Evolutionary conservation across 495 filamentous ascomycete genomes (phyloP).

Genomic region (Amphirosellinia nigrospora): DNA sequence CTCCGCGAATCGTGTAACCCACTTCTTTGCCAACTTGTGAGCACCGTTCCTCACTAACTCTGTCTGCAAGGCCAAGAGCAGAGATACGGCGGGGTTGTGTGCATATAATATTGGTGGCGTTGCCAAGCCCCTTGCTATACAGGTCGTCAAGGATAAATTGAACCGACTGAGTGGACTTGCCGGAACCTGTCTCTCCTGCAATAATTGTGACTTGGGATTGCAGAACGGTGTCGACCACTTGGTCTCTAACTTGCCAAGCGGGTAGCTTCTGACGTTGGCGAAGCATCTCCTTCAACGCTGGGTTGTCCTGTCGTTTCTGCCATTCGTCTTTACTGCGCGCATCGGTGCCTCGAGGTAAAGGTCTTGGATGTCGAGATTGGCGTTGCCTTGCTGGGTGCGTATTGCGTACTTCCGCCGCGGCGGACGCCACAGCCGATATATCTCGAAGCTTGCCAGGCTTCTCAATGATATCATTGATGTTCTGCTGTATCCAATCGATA

Average conservation of each 20-base stretch:
- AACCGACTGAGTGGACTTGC: slow-evolving; percentile 96
- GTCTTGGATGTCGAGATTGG: slow-evolving; percentile 57
- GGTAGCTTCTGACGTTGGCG: slow-evolving; percentile 73
- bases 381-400: slow-evolving; percentile 37
- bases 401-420: slow-evolving; percentile 56
- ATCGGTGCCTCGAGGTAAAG: slow-evolving; percentile 54
- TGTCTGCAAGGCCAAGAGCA: slow-evolving; percentile 89
- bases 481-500: slow-evolving; percentile 85
- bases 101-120: slow-evolving; percentile 87
- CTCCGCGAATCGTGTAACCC: slow-evolving; percentile 93
- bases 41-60: slow-evolving; percentile 92
- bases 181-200: slow-evolving; percentile 93
- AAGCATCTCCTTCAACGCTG: slow-evolving; percentile 73
- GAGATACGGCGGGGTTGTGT: slow-evolving; percentile 96
- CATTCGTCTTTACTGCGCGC: slow-evolving; percentile 52
- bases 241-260: slow-evolving; percentile 82
- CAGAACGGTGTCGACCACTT: slow-evolving; percentile 74
- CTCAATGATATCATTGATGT: slow-evolving; percentile 76
- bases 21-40: slow-evolving; percentile 83
- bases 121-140: slow-evolving; percentile 75
- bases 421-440: slow-evolving; percentile 72
- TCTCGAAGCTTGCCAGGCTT: slow-evolving; percentile 82
- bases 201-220: slow-evolving; percentile 90
- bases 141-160: slow-evolving; percentile 95
- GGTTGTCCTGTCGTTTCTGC: slow-evolving; percentile 51